Conservation (phyloP, 352 stramenopile genomes). For the Phytophthora aleatoria region DNA sequence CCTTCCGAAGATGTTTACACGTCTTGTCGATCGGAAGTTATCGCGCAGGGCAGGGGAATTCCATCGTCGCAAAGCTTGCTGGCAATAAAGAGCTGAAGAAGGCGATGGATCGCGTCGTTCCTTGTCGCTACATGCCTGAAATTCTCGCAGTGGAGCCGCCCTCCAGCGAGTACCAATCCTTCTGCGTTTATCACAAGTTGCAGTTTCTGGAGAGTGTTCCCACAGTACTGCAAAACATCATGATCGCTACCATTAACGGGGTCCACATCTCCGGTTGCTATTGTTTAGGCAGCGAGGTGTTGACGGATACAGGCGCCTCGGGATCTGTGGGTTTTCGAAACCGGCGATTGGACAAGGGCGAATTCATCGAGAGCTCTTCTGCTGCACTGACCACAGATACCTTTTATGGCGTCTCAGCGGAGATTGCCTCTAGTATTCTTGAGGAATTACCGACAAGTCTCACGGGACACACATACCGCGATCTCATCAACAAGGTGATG, state of each 20-base stretch:
- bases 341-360: constrained; percentile 41
- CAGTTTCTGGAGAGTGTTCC: constrained; percentile 63
- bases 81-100: constrained; percentile 44
- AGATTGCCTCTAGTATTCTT: constrained; percentile 50
- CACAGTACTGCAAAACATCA: constrained; percentile 62
- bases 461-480: constrained; percentile 67
- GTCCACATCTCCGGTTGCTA: constrained; percentile 39
- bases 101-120: constrained; percentile 39
- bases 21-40: constrained; percentile 37
- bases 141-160: constrained; percentile 55
- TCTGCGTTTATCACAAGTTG: constrained; percentile 52
- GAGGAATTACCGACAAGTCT: constrained; percentile 64
- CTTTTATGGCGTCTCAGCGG: constrained; percentile 31
- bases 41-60: constrained; percentile 7
- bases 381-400: constrained; percentile 23
- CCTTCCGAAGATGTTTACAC: constrained; percentile 65
- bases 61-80: constrained; percentile 30
- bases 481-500: constrained; percentile 69
- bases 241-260: constrained; percentile 69
- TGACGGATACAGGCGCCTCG: constrained; percentile 8
- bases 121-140: constrained; percentile 53
- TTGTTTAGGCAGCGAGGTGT: constrained; percentile 29
- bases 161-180: constrained; percentile 40
- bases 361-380: constrained; percentile 45
- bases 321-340: constrained; percentile 26